phyloP scores from a whole-genome alignment of 331 rosid genomes.

The Cydonia oblonga region DNA sequence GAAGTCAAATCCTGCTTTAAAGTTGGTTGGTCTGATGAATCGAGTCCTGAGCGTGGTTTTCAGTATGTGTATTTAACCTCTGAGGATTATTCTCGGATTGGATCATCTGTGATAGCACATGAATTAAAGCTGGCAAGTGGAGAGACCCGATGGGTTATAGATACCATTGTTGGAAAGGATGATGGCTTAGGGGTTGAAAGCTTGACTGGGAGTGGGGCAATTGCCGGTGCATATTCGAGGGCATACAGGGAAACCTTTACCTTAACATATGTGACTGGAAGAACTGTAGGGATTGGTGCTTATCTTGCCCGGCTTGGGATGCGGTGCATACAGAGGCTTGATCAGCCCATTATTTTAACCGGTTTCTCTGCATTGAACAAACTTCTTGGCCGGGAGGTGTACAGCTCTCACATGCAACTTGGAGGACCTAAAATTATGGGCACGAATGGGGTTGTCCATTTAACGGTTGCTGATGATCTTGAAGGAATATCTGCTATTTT shows the following conservation, averaged over 20 bases:
- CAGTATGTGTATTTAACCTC: conserved; percentile 85
- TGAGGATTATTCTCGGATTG: conserved; percentile 75
- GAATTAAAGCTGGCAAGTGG: conserved; percentile 68
- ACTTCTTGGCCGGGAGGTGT: conserved; percentile 97
- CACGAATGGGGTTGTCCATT: conserved; percentile 98
- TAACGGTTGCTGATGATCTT: conserved; percentile 91
- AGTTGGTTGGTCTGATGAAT: conserved; percentile 98
- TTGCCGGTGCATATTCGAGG: conserved; percentile 91
- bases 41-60: conserved; percentile 87
- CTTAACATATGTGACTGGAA: conserved; percentile 88
- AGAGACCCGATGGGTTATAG: conserved; percentile 90
- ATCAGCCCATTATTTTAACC: conserved; percentile 94
- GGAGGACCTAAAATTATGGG: conserved; percentile 99
- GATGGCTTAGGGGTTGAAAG: conserved; percentile 96
- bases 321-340: conserved; percentile 99
- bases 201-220: conserved; percentile 94
- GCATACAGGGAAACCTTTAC: conserved; percentile 96
- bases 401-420: conserved; percentile 99
- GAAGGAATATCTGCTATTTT: conserved; percentile 91
- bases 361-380: conserved; percentile 96
- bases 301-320: conserved; percentile 99
- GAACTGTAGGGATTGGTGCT: conserved; percentile 99
- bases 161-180: conserved; percentile 93
- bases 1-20: conserved; percentile 89
- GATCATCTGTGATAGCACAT: conserved; percentile 78